Percentiles rank a stretch among this genome's conserved stretches.
phyloP scores from a whole-genome alignment of 2,329 filamentous ascomycete species.

The Aspergillus sp. region DNA sequence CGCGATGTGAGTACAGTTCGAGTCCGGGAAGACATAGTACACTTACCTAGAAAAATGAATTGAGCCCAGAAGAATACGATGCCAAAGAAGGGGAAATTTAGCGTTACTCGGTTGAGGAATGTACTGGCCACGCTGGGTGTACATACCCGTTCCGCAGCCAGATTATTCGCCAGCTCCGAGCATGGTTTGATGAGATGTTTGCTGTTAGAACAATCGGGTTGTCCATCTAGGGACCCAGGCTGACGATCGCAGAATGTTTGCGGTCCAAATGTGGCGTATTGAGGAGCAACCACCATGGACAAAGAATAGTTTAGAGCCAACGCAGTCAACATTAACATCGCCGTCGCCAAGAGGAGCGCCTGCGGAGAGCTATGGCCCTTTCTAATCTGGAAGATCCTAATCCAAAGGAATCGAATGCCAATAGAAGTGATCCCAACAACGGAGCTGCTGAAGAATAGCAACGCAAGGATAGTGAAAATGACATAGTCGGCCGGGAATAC shows the following conservation, averaged over 20 bases:
- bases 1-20: neutral
- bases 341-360: conserved; percentile 81
- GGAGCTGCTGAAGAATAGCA: conserved; percentile 83
- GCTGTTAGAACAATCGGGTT: conserved; percentile 64
- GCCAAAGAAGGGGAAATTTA: conserved; percentile 95
- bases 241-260: conserved; percentile 85
- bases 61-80: conserved; percentile 93
- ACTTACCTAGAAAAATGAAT: conserved; percentile 70
- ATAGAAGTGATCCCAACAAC: conserved; percentile 79
- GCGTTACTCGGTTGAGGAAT: conserved; percentile 83
- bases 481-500: conserved; percentile 90
- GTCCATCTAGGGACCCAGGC: conserved; percentile 54
- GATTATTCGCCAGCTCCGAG: conserved; percentile 65
- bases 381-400: conserved; percentile 84
- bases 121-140: conserved; percentile 87
- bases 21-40: neutral
- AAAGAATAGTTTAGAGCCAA: conserved; percentile 89
- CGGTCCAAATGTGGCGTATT: conserved; percentile 89
- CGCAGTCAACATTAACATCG: conserved; percentile 81
- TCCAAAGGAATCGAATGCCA: conserved; percentile 94
- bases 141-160: conserved; percentile 72
- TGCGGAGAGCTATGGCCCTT: conserved; percentile 86
- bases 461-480: conserved; percentile 73
- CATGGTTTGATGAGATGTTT: conserved; percentile 70
- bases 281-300: conserved; percentile 88